Evolutionary conservation across 1,139 yeast species (phyloP), one percentile per base, ranked within the genome.

Genomic region (Nematodospora anomalae): DNA sequence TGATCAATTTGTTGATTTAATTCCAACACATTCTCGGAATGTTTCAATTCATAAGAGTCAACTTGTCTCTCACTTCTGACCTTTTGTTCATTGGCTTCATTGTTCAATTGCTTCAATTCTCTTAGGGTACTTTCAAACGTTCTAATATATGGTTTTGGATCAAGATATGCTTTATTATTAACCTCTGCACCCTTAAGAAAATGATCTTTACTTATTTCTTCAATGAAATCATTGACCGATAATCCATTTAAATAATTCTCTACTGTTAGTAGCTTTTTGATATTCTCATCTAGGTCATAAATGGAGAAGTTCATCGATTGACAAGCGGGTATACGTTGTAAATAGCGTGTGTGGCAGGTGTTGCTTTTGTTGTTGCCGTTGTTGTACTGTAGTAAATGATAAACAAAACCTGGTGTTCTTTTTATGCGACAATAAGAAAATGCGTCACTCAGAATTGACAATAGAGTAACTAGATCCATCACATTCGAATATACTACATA

Each of bases 71-170:
- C 83, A 21, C 80, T 66, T 11, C 60, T 62, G 1, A 58, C 62
- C 43, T 76, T 79, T 40, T 70, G 71, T 9, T 59, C 55, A 6
- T 64, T 57, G 2, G 89, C 79, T 33, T 80, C 80, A 1, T 68
- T 69, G 34, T 72, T 72, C 31, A 89, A 60, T 34, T 70, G 70
- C 49, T 80, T 77, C 44, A 88, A 64, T 53, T 87, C 94, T 37
- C 80, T 71, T 31, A 89, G 65, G 1, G 94, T 88, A 2, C 92
- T 80, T 58, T 90, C 97, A 59, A 92, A 90, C 0, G 96, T 87
- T 51, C 96, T 76, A 37, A 92, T 92, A 56, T 87, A 90, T 2
- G 98, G 98, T 50, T 87, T 89, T 2, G 98, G 97, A 56, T 92
- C 97, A 37, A 84, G 58, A 55, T 75, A 75, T 36, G 75, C 76